Evolutionary conservation across 2,329 filamentous ascomycete genomes (phyloP), one percentile per base, ranked within the genome.

Genomic region (Acrocalymma vagum): DNA sequence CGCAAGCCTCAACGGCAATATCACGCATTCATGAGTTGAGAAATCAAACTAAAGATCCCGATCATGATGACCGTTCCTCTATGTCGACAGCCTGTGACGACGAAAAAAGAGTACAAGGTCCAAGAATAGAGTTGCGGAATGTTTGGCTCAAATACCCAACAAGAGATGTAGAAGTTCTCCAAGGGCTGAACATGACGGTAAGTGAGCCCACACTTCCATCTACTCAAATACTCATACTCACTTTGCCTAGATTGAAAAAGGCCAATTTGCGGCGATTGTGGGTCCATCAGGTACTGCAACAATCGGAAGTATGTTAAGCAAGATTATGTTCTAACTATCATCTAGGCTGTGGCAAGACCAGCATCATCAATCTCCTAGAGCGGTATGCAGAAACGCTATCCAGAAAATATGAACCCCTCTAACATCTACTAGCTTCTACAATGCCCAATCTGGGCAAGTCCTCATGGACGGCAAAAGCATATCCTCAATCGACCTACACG

Each of bases 141-240:
- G 79, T 97, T 62, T 91, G 87, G 67, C 92, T 96, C 69, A 92
- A 95, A 58, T 97, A 97, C 61, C 93, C 93, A 2, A 95, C 90
- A 2, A 83, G 93, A 0, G 90, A 96, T 60, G 90, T 95, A 4
- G 81, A 84, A 3, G 88, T 96, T 35, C 92, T 97, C 4, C 61
- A 55, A 32, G 67, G 71, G 37, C 72, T 82, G 33, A 79, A 76
- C 10, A 22, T 67, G 3, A 49, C n/a, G n/a, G n/a, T n/a, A n/a
- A n/a, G n/a, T n/a, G n/a, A n/a, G n/a, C n/a, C n/a, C n/a, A n/a
- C n/a, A n/a, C n/a, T n/a, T n/a, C n/a, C n/a, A n/a, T n/a, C n/a
- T n/a, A n/a, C n/a, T n/a, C n/a, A n/a, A n/a, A n/a, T n/a, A n/a
- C n/a, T n/a, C n/a, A n/a, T n/a, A n/a, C n/a, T n/a, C n/a, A n/a